Evolutionary conservation across 2,329 filamentous ascomycete genomes (phyloP).

Genomic region (Cladophialophora bantiana): DNA sequence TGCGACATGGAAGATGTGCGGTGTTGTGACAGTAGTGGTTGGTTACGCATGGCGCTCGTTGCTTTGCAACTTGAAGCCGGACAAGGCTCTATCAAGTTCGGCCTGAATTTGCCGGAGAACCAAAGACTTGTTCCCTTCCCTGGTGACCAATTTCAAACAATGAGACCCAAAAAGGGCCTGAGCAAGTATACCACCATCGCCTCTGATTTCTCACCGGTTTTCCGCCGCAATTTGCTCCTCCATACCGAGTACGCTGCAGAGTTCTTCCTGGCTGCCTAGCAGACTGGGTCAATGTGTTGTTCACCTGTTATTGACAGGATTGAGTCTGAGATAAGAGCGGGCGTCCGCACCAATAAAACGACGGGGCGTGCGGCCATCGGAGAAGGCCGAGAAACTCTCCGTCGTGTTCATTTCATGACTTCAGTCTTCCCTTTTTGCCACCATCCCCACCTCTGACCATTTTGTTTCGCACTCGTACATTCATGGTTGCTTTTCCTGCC

Average conservation of each 20-base stretch:
- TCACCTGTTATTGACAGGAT: neutral
- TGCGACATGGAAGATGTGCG: neutral
- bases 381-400: conserved; percentile 21
- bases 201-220: neutral
- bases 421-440: neutral
- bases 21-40: neutral
- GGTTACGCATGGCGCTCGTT: neutral
- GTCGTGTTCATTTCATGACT: neutral
- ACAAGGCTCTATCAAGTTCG: neutral
- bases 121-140: neutral
- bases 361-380: conserved; percentile 14
- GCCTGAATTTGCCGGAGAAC: neutral
- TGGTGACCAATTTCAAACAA: no score
- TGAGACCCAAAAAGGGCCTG: no score
- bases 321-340: conserved; percentile 20
- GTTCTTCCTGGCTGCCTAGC: conserved; percentile 3
- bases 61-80: neutral
- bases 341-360: conserved; percentile 28
- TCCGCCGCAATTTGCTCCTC: neutral
- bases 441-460: conserved; percentile 17
- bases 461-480: conserved; percentile 30
- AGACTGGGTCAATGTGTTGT: neutral
- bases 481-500: neutral
- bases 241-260: neutral
- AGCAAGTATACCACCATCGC: neutral